phyloP scores from a whole-genome alignment of 768 basidiomycete species.

The Calocera cornea region DNA sequence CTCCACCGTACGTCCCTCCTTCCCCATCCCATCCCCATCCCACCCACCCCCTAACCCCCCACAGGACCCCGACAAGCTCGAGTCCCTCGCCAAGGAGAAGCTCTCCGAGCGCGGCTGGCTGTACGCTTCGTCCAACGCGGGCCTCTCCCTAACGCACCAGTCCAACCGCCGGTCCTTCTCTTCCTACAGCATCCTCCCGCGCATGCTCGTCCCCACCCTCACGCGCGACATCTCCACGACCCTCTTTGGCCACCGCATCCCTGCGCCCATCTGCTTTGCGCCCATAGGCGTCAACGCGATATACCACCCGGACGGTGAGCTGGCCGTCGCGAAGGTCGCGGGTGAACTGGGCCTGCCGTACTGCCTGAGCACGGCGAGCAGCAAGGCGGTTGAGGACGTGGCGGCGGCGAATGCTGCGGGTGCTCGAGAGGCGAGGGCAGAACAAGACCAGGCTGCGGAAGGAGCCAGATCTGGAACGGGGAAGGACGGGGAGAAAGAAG shows the following conservation, averaged over 20 bases:
- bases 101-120: slow-evolving; percentile 44
- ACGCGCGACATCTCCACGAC: slow-evolving; percentile 35
- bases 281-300: slow-evolving; percentile 69
- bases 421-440: too few species aligned
- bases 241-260: slow-evolving; percentile 36
- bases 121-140: slow-evolving; percentile 69
- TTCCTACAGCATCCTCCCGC: slow-evolving; percentile 57
- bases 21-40: slow-evolving; percentile 26
- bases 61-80: slow-evolving; percentile 30
- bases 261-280: slow-evolving; percentile 41
- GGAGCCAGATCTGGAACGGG: too few species aligned
- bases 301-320: slow-evolving; percentile 55
- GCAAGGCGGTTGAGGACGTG: slow-evolving; percentile 63
- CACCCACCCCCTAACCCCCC: not conserved
- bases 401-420: slow-evolving; percentile 47
- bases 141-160: slow-evolving; percentile 48
- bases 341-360: slow-evolving; percentile 48
- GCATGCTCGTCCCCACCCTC: slow-evolving; percentile 41
- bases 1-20: slow-evolving; percentile 7
- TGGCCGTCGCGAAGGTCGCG: slow-evolving; percentile 55
- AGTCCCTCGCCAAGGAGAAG: slow-evolving; percentile 30
- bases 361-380: slow-evolving; percentile 63
- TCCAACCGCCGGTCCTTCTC: slow-evolving; percentile 53
- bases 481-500: slow-evolving; percentile 23
- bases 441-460: too few species aligned